A percentile compares a stretch with the other conserved stretches of the same genome.
Conservation (phyloP, 495 filamentous ascomycete genomes). For the Aspergillus haitiensis region DNA sequence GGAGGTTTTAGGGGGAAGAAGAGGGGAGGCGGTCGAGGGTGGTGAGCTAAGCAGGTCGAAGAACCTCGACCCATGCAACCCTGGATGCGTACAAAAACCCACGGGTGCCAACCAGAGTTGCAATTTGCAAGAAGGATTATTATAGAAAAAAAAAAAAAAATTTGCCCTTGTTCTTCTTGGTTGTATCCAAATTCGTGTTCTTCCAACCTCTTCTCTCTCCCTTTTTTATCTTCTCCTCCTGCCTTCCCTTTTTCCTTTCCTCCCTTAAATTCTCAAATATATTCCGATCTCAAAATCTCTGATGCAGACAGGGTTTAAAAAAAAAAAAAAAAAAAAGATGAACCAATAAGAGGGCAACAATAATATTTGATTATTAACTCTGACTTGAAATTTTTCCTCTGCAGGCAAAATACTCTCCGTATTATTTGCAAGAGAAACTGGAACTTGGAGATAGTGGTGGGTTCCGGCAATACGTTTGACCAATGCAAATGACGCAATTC, state of each 20-base stretch:
- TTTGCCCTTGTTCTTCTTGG: conserved; percentile 12
- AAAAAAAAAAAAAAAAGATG: not conserved
- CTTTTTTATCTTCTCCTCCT: conserved; percentile 5
- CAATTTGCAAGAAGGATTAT: conserved; percentile 11
- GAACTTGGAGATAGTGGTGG: conserved; percentile 27
- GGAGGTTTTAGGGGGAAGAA: conserved; percentile 30
- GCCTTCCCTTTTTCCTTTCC: not conserved
- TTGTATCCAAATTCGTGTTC: conserved; percentile 11
- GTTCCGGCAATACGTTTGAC: conserved; percentile 27
- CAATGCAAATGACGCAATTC: conserved; percentile 25
- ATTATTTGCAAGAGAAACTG: conserved; percentile 16
- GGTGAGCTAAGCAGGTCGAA: conserved; percentile 26
- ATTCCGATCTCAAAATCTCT: not conserved
- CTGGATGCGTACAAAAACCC: conserved; percentile 29
- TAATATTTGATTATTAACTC: conserved; percentile 19
- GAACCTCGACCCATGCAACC: conserved; percentile 28
- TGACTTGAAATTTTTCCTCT: conserved; percentile 17
- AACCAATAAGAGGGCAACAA: conserved; percentile 7
- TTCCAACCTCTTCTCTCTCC: conserved; percentile 3
- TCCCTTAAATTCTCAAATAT: not conserved
- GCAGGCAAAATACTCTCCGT: conserved; percentile 17
- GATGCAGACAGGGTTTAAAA: conserved; percentile 9
- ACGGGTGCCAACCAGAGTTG: conserved; percentile 23
- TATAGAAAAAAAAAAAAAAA: not conserved
- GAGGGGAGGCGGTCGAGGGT: conserved; percentile 30